phyloP scores from a whole-genome alignment of 2,329 filamentous ascomycete genomes.

The Xylariales sp. region DNA sequence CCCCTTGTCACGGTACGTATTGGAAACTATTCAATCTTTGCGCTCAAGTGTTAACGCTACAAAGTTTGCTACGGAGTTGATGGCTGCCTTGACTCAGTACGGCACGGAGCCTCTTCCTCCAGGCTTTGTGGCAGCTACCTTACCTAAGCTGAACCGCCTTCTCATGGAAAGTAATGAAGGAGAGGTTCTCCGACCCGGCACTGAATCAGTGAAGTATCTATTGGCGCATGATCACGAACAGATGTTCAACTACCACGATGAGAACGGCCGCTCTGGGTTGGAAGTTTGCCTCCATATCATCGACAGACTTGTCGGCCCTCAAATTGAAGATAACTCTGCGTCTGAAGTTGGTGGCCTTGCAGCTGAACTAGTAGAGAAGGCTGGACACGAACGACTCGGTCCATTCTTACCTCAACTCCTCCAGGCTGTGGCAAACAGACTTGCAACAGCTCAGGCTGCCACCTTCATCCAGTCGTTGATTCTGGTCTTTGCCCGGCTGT shows the following conservation, averaged over 20 bases:
- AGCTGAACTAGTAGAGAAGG: slow-evolving; percentile 92
- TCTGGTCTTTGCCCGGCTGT: slow-evolving; percentile 87
- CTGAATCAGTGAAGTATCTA: slow-evolving; percentile 82
- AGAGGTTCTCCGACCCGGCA: slow-evolving; percentile 81
- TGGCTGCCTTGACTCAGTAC: slow-evolving; percentile 76
- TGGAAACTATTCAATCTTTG: slow-evolving; percentile 1
- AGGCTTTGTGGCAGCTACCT: slow-evolving; percentile 77
- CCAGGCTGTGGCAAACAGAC: slow-evolving; percentile 78
- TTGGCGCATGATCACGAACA: slow-evolving; percentile 86
- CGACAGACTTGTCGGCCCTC: slow-evolving; percentile 77
- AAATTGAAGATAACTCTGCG: slow-evolving; percentile 87
- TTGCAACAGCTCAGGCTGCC: slow-evolving; percentile 77
- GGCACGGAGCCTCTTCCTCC: slow-evolving; percentile 79
- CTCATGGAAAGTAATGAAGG: slow-evolving; percentile 82
- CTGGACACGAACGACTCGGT: slow-evolving; percentile 83
- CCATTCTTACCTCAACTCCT: slow-evolving; percentile 86
- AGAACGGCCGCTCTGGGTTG: slow-evolving; percentile 73
- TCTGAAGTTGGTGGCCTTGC: slow-evolving; percentile 95
- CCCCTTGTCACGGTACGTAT: slow-evolving; percentile 67
- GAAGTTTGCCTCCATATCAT: slow-evolving; percentile 90
- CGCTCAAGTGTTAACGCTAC: slow-evolving; percentile 13
- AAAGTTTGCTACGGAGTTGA: slow-evolving; percentile 74
- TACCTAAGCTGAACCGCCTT: slow-evolving; percentile 82
- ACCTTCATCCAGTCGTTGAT: slow-evolving; percentile 95
- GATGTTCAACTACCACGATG: slow-evolving; percentile 81